A percentile compares a stretch with the other conserved stretches of the same genome.
Evolutionary conservation across 208 protist species (phyloP).

Genomic region (Blastocrithidia nonstop): DNA sequence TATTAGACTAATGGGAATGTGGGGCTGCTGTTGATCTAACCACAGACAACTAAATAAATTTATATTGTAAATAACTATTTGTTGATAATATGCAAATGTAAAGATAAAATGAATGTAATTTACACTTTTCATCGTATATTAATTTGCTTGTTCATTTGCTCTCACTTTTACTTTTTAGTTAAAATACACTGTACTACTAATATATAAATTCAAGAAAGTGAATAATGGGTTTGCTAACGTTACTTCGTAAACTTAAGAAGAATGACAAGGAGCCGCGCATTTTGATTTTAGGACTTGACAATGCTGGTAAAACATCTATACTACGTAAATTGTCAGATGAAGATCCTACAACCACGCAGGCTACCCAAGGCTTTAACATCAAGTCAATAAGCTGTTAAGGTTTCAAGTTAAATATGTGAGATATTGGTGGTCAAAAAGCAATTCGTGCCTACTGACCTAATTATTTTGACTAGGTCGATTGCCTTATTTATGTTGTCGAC

Average conservation of each 20-base stretch:
- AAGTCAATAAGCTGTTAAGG: constrained; percentile 91
- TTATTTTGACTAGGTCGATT: constrained; percentile 95
- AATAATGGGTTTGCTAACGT: constrained; percentile 93
- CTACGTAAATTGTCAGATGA: constrained; percentile 92
- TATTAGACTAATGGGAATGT: no score
- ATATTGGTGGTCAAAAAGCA: constrained; percentile 95
- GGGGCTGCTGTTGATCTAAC: no score
- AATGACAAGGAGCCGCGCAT: constrained; percentile 90
- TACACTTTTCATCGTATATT: neutral
- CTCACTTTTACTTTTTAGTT: neutral
- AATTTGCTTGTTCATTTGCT: neutral
- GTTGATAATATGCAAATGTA: no score
- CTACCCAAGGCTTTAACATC: constrained; percentile 98
- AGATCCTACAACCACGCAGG: constrained; percentile 90
- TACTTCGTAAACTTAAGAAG: constrained; percentile 88
- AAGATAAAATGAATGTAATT: neutral
- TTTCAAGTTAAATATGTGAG: constrained; percentile 98
- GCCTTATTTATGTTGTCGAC: constrained; percentile 94
- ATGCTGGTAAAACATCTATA: constrained; percentile 97
- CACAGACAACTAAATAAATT: no score
- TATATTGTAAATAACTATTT: no score
- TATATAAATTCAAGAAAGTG: constrained; percentile 3
- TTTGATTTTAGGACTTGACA: constrained; percentile 95
- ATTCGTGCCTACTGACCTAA: constrained; percentile 96
- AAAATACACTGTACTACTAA: neutral